Percentiles rank a stretch among this genome's conserved stretches.
Conservation (phyloP, 2,329 filamentous ascomycete genomes). For the Alternaria gansuensis region DNA sequence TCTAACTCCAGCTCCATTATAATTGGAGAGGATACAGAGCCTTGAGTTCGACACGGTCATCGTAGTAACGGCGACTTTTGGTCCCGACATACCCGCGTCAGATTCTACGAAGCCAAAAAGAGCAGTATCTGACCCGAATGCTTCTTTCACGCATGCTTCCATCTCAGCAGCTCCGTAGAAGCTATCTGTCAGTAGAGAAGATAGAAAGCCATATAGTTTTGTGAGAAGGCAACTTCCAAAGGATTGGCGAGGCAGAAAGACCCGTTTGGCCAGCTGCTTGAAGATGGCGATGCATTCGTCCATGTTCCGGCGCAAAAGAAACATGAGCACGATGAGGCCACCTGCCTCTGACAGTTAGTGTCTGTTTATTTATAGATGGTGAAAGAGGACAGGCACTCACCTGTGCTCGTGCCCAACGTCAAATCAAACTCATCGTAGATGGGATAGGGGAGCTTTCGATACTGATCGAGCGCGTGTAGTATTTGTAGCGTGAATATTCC, state of each 20-base stretch:
- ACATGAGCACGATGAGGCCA: conserved; percentile 30
- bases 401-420: conserved; percentile 25
- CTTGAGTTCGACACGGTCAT: conserved; percentile 17
- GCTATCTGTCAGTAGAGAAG: conserved; percentile 16
- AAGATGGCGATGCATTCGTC: conserved; percentile 22
- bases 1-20: conserved; percentile 21
- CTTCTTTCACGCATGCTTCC: conserved; percentile 44
- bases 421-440: conserved; percentile 33
- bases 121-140: conserved; percentile 12
- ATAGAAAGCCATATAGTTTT: conserved; percentile 47
- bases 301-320: conserved; percentile 19
- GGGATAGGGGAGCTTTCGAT: conserved; percentile 23
- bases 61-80: conserved; percentile 26
- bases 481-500: conserved; percentile 24
- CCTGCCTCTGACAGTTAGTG: conserved; percentile 12
- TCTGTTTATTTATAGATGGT: neutral
- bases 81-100: conserved; percentile 7
- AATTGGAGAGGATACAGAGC: conserved; percentile 30
- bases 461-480: conserved; percentile 20
- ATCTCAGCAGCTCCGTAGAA: conserved; percentile 43
- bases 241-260: conserved; percentile 13
- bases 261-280: conserved; percentile 16
- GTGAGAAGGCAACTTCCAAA: conserved; percentile 6
- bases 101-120: conserved; percentile 20
- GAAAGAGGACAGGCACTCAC: neutral